These are phyloP conservation scores for Saccharomyces hybrid DNA, from an alignment of 1,139 yeast genomes.

Conservation along the genomic window DNA sequence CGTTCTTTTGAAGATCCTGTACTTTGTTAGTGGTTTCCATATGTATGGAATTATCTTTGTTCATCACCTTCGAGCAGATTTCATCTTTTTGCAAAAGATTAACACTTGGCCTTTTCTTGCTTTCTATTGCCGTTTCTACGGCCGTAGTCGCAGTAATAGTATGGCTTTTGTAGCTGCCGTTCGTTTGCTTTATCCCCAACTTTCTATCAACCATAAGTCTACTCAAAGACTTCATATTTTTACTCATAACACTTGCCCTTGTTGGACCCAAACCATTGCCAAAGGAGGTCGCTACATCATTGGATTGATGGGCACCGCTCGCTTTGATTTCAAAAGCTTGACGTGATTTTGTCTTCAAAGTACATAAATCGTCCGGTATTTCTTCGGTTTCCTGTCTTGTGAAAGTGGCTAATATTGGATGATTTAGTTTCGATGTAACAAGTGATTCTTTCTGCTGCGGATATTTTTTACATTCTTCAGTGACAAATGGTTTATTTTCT, in stretches of 20 bases:
- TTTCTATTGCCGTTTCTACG: neutral
- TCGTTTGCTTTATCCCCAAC: constrained; percentile 13
- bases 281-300: constrained; percentile 28
- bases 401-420: constrained; percentile 8
- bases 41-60: neutral
- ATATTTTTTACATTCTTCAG: neutral
- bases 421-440: constrained; percentile 2
- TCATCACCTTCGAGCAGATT: neutral
- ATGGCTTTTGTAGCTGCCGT: constrained; percentile 1
- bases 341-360: constrained; percentile 19
- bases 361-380: constrained; percentile 28
- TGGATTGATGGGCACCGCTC: constrained; percentile 33
- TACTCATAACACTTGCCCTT: constrained; percentile 30
- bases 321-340: constrained; percentile 31
- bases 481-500: neutral
- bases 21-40: neutral
- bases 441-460: neutral
- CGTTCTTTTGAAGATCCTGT: neutral
- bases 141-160: constrained; percentile 1
- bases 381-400: constrained; percentile 31
- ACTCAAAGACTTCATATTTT: constrained; percentile 26
- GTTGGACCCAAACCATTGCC: constrained; percentile 33
- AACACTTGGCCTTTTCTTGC: neutral
- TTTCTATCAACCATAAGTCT: constrained; percentile 30
- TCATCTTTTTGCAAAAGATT: neutral